A percentile compares a stretch with the other conserved stretches of the same genome.
Evolutionary conservation across 768 basidiomycete species (phyloP).

Genomic region (Cystoderma amianthinum): DNA sequence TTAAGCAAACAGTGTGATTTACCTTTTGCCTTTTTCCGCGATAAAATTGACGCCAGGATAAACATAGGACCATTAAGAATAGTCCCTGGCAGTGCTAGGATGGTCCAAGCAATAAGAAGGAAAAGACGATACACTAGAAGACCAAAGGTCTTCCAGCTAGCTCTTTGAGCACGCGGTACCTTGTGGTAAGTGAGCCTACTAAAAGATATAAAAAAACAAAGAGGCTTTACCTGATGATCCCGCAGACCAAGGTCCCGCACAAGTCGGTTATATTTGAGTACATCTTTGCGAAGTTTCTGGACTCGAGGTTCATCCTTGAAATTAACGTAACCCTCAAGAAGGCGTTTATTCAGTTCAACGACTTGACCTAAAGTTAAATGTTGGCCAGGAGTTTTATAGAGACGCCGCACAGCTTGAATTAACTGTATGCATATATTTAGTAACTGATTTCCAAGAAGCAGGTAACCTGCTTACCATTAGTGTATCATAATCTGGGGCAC

Average conservation of each 20-base stretch:
- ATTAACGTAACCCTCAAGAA: slow-evolving; percentile 87
- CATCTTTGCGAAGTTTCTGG: slow-evolving; percentile 69
- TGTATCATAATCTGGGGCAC: slow-evolving; percentile 96
- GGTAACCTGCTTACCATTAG: slow-evolving; percentile 67
- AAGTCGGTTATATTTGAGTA: slow-evolving; percentile 85
- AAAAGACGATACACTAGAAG: slow-evolving; percentile 77
- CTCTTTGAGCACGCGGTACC: slow-evolving; percentile 85
- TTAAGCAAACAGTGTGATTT: background rate
- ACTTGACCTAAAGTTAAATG: slow-evolving; percentile 93
- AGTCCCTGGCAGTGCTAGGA: slow-evolving; percentile 84
- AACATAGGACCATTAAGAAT: slow-evolving; percentile 93
- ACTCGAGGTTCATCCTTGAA: slow-evolving; percentile 92
- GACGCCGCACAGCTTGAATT: slow-evolving; percentile 88
- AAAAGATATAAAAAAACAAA: background rate
- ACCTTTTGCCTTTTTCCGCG: slow-evolving; percentile 88
- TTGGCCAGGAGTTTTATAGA: slow-evolving; percentile 93
- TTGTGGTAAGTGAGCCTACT: slow-evolving; percentile 16
- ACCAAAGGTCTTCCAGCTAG: slow-evolving; percentile 81
- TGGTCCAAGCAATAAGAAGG: slow-evolving; percentile 74
- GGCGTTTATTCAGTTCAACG: slow-evolving; percentile 87
- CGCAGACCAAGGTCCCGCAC: slow-evolving; percentile 86
- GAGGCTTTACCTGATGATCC: slow-evolving; percentile 72
- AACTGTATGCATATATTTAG: slow-evolving; percentile 43
- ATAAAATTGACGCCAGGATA: slow-evolving; percentile 81
- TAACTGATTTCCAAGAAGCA: slow-evolving; percentile 3